phyloP scores from a whole-genome alignment of 495 filamentous ascomycete genomes.

The Aspergillus cristatus region DNA sequence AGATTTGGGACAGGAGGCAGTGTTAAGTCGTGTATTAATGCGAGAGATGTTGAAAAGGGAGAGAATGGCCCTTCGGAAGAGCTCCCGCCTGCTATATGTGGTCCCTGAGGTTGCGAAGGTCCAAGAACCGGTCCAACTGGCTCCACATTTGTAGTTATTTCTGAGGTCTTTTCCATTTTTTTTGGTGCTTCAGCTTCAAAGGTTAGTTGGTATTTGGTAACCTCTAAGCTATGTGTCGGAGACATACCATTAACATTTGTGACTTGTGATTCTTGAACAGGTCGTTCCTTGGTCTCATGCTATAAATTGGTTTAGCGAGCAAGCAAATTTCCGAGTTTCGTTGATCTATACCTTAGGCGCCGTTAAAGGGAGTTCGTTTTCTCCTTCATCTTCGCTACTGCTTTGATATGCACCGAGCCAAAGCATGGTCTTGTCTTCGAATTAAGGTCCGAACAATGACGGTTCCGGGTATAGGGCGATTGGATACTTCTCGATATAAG shows the following conservation, averaged over 20 bases:
- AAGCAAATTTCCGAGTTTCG: conserved; percentile 1
- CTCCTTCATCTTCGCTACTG: conserved; percentile 64
- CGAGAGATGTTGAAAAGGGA: conserved; percentile 58
- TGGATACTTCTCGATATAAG: too few relatives aligned
- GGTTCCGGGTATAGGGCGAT: too few relatives aligned
- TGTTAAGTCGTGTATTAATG: conserved; percentile 68
- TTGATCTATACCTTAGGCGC: conserved; percentile 12
- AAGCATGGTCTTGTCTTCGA: conserved; percentile 40
- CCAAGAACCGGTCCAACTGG: conserved; percentile 37
- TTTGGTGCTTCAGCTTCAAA: conserved; percentile 4
- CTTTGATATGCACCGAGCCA: conserved; percentile 65
- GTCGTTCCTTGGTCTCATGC: conserved; percentile 1
- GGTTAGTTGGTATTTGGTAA: too few relatives aligned
- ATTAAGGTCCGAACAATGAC: not conserved
- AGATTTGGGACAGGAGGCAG: conserved; percentile 72
- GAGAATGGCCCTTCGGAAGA: conserved; percentile 42
- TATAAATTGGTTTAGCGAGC: conserved; percentile 3
- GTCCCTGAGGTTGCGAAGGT: conserved; percentile 25
- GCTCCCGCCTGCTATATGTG: conserved; percentile 12
- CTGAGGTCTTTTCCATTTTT: not conserved
- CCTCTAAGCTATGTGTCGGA: too few relatives aligned
- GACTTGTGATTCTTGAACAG: conserved; percentile 1
- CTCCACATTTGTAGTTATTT: conserved; percentile 2
- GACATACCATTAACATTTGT: conserved; percentile 11
- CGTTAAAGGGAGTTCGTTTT: conserved; percentile 7